Evolutionary conservation across 192 early-diverging fungal species (phyloP), one percentile per base, ranked within the genome.

Genomic region (Piromyces finnis): DNA sequence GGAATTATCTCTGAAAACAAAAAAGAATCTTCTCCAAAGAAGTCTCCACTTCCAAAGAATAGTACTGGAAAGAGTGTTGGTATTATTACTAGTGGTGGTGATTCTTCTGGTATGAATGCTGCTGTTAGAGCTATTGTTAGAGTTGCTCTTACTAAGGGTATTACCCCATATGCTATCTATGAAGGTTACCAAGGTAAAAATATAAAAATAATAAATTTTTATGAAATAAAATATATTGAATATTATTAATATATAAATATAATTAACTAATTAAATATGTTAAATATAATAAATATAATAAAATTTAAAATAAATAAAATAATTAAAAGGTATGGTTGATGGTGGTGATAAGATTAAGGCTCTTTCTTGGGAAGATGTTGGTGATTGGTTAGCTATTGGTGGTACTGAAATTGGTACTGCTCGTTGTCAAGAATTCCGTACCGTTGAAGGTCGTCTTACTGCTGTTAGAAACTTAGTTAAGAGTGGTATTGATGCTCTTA

Each of bases 31-130:
- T 28, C 27, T 26, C 18, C 22, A 26, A 68, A 68, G 26, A 68
- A 68, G 26, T 68, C 51, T n/a, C 51, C 22, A 68, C 51, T 68
- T 68, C 51, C 51, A 68, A 68, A 68, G 51, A 68, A n/a, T n/a
- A 26, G 17, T n/a, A 68, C 18, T 5, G 51, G 51, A 11, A 68
- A 95, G 85, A 92, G 91, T 83, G 95, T 99, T 87, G 97, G 94
- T 30, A 90, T 99, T 30, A 84, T 99, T 37, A 99, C 97, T 16
- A 94, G 92, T 39, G 97, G 97, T 32, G 97, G 97, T 35, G 97
- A 99, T 84, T 92, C 94, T 16, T 93, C 92, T n/a, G 97, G 97
- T 29, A 99, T 99, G 97, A 99, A 99, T 82, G 93, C 97, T 29
- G 93, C 92, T 29, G 97, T 99, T 30, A 88, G 97, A 29, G 91